Evolutionary conservation across 371 early-diverging fungal species (phyloP).

Genomic region (Mucor irregularis): DNA sequence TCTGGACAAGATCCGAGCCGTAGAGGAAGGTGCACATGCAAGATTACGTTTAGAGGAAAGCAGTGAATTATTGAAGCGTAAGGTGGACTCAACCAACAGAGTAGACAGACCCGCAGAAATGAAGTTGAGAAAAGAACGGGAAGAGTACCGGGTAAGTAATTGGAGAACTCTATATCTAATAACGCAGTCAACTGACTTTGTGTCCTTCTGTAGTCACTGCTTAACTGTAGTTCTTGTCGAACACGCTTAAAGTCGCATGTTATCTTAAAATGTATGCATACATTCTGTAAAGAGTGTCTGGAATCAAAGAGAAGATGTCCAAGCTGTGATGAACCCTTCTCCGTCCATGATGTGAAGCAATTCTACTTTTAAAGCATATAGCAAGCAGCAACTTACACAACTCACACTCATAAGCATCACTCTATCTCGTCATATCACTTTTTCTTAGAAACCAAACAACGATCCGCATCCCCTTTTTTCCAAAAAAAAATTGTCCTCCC

Average conservation of each 20-base stretch:
- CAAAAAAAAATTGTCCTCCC: no score
- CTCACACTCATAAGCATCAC: no score
- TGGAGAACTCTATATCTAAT: neutral
- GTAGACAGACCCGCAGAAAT: constrained; percentile 40
- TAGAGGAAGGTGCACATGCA: constrained; percentile 60
- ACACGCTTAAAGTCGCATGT: constrained; percentile 82
- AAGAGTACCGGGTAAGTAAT: constrained; percentile 43
- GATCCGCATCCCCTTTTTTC: no score
- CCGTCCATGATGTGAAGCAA: constrained; percentile 85
- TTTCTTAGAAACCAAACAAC: no score
- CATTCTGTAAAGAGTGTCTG: constrained; percentile 96
- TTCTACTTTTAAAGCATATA: constrained; percentile 77
- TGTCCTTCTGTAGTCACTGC: constrained; percentile 54
- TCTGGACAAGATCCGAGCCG: constrained; percentile 56
- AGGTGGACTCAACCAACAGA: constrained; percentile 33
- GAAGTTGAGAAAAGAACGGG: constrained; percentile 36
- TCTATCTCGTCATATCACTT: neutral
- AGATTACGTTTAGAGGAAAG: constrained; percentile 59
- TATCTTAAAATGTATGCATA: constrained; percentile 91
- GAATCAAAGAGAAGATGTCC: constrained; percentile 99
- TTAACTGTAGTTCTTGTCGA: constrained; percentile 89
- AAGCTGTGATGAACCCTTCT: constrained; percentile 93
- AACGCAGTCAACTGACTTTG: neutral
- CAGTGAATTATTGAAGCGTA: constrained; percentile 55
- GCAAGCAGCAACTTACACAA: no score